Evolutionary conservation across 768 basidiomycete species (phyloP), one percentile per base, ranked within the genome.

Genomic region (Trametes cubensis): DNA sequence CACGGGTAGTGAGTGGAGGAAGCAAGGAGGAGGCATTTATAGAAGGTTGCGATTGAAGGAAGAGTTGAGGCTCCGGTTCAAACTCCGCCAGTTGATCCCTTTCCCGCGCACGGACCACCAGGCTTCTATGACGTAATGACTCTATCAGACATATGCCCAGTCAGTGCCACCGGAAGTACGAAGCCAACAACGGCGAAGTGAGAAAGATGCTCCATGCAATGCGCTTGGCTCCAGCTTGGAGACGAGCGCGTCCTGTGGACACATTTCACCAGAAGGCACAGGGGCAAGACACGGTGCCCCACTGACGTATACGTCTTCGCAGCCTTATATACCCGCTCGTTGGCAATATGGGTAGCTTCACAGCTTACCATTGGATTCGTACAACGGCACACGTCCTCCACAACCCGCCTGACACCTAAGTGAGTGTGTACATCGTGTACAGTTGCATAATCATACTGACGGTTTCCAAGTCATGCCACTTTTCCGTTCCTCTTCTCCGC

Each of bases 61-160:
- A 66, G 63, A 56, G 63, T 64, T 63, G 58, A 70, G 67, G 63
- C 73, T 72, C 66, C 62, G 74, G 72, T 79, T 79, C 71, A 76
- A 77, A 78, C 80, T 79, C 80, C 75, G 80, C 76, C 66, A 15
- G 26, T 51, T 53, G 58, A 65, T 72, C 39, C 6, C 50, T 34
- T 75, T 81, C 81, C 73, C 80, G 81, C 80, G 80, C 81, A 81
- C 78, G 64, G 79, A 74, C 79, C 80, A 72, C 15, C 61, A 18
- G 40, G 8, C 44, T 4, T 14, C 17, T 40, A 42, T 61, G 61
- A 57, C 54, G 57, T 52, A 52, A 59, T 23, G 50, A 23, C 20
- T 11, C 46, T 25, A 21, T 30, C 42, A 14, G 13, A 44, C 41
- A 25, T 56, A 8, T 39, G 41, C 44, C 26, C 51, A 54, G 45